Percentiles rank a stretch among this genome's conserved stretches.
Conservation (phyloP, 1,284 basidiomycete species). For the Rhodotorula sp. region DNA sequence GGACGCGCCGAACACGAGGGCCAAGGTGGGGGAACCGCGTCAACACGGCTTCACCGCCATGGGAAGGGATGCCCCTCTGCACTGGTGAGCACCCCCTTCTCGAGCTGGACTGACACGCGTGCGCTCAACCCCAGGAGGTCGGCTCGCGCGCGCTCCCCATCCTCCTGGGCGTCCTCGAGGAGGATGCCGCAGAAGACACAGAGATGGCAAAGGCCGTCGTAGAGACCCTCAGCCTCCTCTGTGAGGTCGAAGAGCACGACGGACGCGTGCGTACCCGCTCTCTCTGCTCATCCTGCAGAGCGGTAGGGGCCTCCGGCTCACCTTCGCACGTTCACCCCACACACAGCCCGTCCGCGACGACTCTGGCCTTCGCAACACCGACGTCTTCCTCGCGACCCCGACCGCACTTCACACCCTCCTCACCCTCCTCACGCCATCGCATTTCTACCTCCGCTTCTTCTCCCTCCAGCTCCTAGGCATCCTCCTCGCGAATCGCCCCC, state of each 20-base stretch:
- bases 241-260: conserved; percentile 59
- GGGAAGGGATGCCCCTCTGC: too few species aligned
- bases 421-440: conserved; percentile 61
- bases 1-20: background rate
- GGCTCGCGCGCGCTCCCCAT: conserved; percentile 73
- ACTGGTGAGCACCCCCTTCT: background rate
- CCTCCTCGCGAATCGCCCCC: conserved; percentile 75
- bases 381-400: conserved; percentile 68
- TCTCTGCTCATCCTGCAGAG: background rate
- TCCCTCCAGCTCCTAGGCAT: conserved; percentile 80
- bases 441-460: conserved; percentile 85
- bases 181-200: conserved; percentile 81
- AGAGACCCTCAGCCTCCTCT: conserved; percentile 77
- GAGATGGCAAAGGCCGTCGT: conserved; percentile 88
- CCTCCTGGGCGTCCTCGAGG: conserved; percentile 70
- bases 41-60: background rate
- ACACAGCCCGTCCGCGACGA: conserved; percentile 60
- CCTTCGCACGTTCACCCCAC: background rate
- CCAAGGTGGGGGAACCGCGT: conserved; percentile 5
- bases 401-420: conserved; percentile 76
- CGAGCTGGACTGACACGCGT: background rate
- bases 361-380: conserved; percentile 71
- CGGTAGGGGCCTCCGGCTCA: background rate
- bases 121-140: conserved; percentile 60
- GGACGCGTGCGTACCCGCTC: conserved; percentile 35